Conservation (phyloP, 2,329 filamentous ascomycete species). For the Venturia effusa region DNA sequence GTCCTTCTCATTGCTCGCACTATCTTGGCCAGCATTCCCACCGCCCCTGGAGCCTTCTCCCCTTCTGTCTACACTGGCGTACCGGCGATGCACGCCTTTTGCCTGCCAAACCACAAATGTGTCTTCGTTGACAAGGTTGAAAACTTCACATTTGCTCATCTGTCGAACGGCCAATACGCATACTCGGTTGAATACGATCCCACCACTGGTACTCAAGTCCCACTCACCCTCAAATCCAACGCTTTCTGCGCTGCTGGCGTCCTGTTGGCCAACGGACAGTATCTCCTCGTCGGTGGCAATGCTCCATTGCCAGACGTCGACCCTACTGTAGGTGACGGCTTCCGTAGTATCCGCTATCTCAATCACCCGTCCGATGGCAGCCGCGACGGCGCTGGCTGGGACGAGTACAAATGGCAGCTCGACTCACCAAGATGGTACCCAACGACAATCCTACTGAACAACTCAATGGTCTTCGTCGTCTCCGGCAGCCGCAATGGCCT, state of each 20-base stretch:
- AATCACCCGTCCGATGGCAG: constrained; percentile 34
- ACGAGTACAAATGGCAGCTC: constrained; percentile 45
- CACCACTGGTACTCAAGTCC: constrained; percentile 32
- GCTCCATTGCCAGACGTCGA: constrained; percentile 45
- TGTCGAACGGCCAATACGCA: constrained; percentile 44
- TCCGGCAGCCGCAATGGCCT: constrained; percentile 50
- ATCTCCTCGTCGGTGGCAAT: constrained; percentile 48
- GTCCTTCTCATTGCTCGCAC: background rate
- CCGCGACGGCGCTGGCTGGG: constrained; percentile 41
- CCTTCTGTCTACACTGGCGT: constrained; percentile 47
- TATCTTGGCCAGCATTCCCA: background rate
- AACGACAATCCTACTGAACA: constrained; percentile 46
- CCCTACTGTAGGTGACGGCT: constrained; percentile 47
- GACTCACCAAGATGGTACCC: constrained; percentile 50
- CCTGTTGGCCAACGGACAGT: constrained; percentile 46
- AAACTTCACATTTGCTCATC: constrained; percentile 47
- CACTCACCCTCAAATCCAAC: constrained; percentile 45
- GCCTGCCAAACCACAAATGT: constrained; percentile 48
- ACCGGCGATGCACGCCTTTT: constrained; percentile 51
- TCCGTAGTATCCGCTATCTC: constrained; percentile 46
- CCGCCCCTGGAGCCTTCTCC: constrained; percentile 32
- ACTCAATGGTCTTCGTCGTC: constrained; percentile 47
- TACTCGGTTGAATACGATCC: constrained; percentile 52
- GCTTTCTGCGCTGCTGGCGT: constrained; percentile 51
- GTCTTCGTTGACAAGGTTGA: constrained; percentile 54